Evolutionary conservation across 768 basidiomycete species (phyloP).

Genomic region (Suillus alpinus): DNA sequence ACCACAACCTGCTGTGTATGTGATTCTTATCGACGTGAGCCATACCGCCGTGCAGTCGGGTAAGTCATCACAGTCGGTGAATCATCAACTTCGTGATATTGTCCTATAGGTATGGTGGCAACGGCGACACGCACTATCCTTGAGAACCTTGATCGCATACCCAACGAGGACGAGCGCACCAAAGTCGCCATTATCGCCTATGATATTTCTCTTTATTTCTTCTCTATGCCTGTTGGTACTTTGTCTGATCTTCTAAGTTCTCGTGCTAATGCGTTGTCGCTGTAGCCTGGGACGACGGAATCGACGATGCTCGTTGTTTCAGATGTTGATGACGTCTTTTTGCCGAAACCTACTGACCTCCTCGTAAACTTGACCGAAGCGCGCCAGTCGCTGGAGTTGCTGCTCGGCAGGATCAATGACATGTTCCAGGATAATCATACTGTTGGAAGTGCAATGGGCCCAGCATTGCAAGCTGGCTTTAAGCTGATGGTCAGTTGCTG

Average conservation of each 20-base stretch:
- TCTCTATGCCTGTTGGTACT: slow-evolving; percentile 70
- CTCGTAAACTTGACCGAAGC: slow-evolving; percentile 91
- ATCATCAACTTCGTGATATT: not conserved
- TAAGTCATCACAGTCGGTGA: slow-evolving; percentile 28
- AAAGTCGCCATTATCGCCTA: slow-evolving; percentile 92
- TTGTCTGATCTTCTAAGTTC: not conserved
- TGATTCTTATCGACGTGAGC: slow-evolving; percentile 96
- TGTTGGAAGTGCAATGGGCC: slow-evolving; percentile 91
- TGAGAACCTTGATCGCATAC: slow-evolving; percentile 92
- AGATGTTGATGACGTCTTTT: slow-evolving; percentile 95
- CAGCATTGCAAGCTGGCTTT: slow-evolving; percentile 93
- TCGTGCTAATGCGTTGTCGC: slow-evolving; percentile 1
- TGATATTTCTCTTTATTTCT: slow-evolving; percentile 93
- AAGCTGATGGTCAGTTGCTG: slow-evolving; percentile 74
- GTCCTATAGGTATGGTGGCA: slow-evolving; percentile 84
- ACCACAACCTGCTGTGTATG: slow-evolving; percentile 94
- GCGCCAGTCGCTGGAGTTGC: slow-evolving; percentile 71
- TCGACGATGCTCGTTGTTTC: slow-evolving; percentile 96
- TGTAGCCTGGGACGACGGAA: slow-evolving; percentile 66
- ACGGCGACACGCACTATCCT: slow-evolving; percentile 96
- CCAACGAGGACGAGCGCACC: slow-evolving; percentile 90
- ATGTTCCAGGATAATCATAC: slow-evolving; percentile 98
- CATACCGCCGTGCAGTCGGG: slow-evolving; percentile 89
- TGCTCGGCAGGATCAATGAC: slow-evolving; percentile 82
- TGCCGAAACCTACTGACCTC: slow-evolving; percentile 95